These are phyloP conservation scores for Phytomonas sp. DNA, from an alignment of 208 protist species.

Conservation along the genomic window DNA sequence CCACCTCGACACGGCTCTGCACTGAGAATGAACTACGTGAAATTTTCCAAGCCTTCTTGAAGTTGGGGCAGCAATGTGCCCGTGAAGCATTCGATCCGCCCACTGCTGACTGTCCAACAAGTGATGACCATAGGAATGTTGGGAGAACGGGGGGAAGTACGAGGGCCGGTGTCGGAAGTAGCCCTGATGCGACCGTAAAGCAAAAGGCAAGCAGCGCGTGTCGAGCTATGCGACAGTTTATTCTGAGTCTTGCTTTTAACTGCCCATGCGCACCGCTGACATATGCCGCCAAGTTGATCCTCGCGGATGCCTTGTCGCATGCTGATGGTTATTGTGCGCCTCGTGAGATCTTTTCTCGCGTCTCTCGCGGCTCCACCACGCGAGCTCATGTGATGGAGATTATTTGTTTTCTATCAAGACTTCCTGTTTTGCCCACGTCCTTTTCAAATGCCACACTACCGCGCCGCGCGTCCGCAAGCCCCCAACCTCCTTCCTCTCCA, in stretches of 20 bases:
- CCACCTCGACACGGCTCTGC: constrained; percentile 5
- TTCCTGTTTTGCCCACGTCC: background rate
- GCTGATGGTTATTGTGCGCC: constrained; percentile 7
- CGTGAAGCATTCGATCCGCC: constrained; percentile 12
- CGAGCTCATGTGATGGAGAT: constrained; percentile 6
- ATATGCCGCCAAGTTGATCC: constrained; percentile 49
- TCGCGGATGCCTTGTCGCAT: constrained; percentile 32
- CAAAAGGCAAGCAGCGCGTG: constrained; percentile 23
- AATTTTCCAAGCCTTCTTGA: constrained; percentile 19
- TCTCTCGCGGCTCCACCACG: constrained; percentile 13
- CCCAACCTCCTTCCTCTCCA: background rate
- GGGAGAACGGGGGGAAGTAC: background rate
- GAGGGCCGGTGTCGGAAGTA: background rate
- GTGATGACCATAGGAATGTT: background rate
- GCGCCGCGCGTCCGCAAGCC: background rate
- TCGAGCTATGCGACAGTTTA: constrained; percentile 28
- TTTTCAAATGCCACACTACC: constrained; percentile 2
- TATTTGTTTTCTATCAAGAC: background rate
- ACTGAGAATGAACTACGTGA: constrained; percentile 16
- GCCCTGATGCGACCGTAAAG: constrained; percentile 8
- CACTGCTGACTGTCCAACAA: background rate
- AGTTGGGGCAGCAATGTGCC: constrained; percentile 23
- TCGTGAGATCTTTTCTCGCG: constrained; percentile 18
- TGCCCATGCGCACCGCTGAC: constrained; percentile 54
- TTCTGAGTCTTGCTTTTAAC: constrained; percentile 52